phyloP scores from a whole-genome alignment of 352 stramenopile genomes.

The Albugo laibachii region DNA sequence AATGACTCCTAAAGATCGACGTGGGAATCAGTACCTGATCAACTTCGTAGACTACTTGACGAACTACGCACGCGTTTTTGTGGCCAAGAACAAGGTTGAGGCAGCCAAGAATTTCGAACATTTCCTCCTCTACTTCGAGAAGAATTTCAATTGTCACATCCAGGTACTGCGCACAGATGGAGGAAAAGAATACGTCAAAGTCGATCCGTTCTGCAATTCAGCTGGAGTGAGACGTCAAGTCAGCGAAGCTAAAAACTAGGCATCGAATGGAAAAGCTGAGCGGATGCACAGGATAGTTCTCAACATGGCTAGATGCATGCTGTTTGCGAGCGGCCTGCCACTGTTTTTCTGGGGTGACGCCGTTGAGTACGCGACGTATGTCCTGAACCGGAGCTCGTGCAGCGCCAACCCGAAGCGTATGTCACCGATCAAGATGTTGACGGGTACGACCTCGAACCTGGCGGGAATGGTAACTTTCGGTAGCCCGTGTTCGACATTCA shows the following conservation, averaged over 20 bases:
- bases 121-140: not conserved
- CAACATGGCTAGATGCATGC: not conserved
- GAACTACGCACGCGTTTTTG: not conserved
- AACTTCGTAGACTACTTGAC: not conserved
- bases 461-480: not conserved
- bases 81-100: not conserved
- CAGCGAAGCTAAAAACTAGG: not conserved
- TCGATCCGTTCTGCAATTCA: not conserved
- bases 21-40: not conserved
- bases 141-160: not conserved
- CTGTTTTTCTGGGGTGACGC: not conserved
- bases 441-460: not conserved
- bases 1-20: not conserved
- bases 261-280: not conserved
- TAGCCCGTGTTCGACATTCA: conserved; percentile 1
- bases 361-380: too few species aligned
- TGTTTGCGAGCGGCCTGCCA: not conserved
- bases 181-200: not conserved
- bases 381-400: too few species aligned
- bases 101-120: not conserved
- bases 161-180: not conserved
- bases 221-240: not conserved
- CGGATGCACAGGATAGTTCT: not conserved
- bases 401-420: not conserved
- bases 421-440: not conserved